These are phyloP conservation scores for Sorghum bicolor DNA, from an alignment of 176 grass and related monocot species.

Conservation along the genomic window DNA sequence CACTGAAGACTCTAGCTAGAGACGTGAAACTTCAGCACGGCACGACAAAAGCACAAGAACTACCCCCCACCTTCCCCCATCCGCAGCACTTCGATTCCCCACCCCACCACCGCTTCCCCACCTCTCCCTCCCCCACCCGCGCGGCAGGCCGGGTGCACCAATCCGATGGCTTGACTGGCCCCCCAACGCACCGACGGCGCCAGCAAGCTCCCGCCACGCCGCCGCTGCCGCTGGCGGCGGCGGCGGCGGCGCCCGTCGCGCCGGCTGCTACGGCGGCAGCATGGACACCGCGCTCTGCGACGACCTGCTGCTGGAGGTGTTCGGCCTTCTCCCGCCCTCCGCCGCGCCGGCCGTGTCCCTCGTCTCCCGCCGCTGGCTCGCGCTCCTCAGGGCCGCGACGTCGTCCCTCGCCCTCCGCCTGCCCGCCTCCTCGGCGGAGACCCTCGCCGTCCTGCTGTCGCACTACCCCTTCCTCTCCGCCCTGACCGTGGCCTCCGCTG, in stretches of 20 bases:
- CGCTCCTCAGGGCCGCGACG: conserved; percentile 60
- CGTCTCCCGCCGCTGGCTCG: conserved; percentile 81
- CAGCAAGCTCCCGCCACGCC: conserved; percentile 18
- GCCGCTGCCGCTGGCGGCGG: neutral
- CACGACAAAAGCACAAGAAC: neutral
- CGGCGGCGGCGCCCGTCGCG: neutral
- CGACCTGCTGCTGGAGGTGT: conserved; percentile 83
- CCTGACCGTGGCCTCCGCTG: conserved; percentile 43
- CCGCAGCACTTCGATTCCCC: neutral
- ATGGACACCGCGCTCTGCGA: conserved; percentile 73
- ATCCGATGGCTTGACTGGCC: conserved; percentile 21
- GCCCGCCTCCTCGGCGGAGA: conserved; percentile 22
- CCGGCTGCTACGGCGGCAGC: neutral
- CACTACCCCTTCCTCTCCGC: conserved; percentile 60
- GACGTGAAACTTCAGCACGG: neutral
- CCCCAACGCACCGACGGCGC: conserved; percentile 17
- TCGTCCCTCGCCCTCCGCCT: conserved; percentile 55
- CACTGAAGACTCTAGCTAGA: neutral
- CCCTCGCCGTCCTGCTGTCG: conserved; percentile 58
- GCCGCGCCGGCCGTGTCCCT: conserved; percentile 61
- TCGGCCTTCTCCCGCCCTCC: conserved; percentile 55
- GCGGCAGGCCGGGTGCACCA: neutral
- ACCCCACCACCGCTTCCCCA: neutral
- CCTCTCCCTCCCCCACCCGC: neutral
- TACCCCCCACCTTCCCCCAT: neutral